These are phyloP conservation scores for Populus ilicifolia DNA, from an alignment of 345 rosid genomes.

Conservation along the genomic window DNA sequence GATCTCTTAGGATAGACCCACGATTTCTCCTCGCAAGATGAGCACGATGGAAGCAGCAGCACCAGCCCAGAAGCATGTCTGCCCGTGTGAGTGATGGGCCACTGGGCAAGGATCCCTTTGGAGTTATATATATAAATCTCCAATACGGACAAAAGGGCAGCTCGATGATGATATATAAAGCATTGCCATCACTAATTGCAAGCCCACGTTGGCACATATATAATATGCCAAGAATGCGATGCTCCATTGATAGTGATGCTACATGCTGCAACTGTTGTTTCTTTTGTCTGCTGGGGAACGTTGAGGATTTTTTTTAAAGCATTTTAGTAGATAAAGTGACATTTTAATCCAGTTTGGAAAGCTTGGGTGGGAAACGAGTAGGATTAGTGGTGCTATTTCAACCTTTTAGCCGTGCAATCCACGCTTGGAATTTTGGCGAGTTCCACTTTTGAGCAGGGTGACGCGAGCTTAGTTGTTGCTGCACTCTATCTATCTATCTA, in stretches of 20 bases:
- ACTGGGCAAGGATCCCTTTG: background rate
- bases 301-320: background rate
- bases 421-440: background rate
- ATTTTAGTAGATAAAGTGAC: background rate
- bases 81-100: background rate
- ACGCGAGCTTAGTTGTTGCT: background rate
- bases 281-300: background rate
- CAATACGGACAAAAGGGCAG: background rate
- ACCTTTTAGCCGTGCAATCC: background rate
- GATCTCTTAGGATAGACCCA: background rate
- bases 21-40: background rate
- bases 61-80: background rate
- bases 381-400: background rate
- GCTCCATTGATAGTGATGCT: too few relatives aligned
- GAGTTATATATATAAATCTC: background rate
- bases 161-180: background rate
- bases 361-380: background rate
- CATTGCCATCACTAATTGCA: background rate
- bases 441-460: background rate
- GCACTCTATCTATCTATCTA: background rate
- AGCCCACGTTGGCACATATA: background rate
- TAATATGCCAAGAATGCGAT: background rate
- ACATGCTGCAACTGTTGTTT: background rate
- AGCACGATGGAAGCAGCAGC: background rate
- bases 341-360: background rate